Percentiles rank a stretch among this genome's conserved stretches.
phyloP scores from a whole-genome alignment of 176 grass and related monocot genomes.

The Cenchrus americanus region DNA sequence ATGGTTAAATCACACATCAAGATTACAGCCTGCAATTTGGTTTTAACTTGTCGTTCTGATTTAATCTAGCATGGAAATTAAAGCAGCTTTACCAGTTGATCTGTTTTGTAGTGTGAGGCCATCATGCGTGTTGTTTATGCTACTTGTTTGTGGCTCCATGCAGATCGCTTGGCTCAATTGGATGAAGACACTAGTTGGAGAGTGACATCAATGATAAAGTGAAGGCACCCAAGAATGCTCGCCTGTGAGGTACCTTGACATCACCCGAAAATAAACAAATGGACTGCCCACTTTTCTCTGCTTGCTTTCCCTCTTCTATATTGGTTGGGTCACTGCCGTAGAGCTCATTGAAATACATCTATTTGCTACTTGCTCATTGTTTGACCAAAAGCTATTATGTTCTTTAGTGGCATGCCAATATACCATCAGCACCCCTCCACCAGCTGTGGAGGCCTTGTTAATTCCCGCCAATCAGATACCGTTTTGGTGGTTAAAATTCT shows the following conservation, averaged over 20 bases:
- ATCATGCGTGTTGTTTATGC: conserved; percentile 31
- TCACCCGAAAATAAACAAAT: conserved; percentile 39
- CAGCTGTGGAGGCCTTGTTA: conserved; percentile 46
- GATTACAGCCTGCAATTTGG: neutral
- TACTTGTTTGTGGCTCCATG: conserved; percentile 12
- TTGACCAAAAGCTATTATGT: conserved; percentile 48
- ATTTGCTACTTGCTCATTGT: conserved; percentile 44
- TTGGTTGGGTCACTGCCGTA: conserved; percentile 57
- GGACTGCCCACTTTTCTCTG: conserved; percentile 30
- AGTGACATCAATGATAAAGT: conserved; percentile 47
- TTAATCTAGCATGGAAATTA: conserved; percentile 14
- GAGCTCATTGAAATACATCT: conserved; percentile 43
- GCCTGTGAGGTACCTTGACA: conserved; percentile 41
- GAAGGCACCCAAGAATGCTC: conserved; percentile 42
- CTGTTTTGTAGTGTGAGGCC: conserved; percentile 9
- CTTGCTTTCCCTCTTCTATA: conserved; percentile 41
- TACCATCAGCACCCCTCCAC: conserved; percentile 48
- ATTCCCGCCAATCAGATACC: conserved; percentile 50
- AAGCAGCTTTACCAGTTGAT: neutral
- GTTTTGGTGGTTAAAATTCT: conserved; percentile 41
- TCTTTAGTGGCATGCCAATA: conserved; percentile 59
- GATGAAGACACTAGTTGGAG: conserved; percentile 45
- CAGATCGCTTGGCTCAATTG: conserved; percentile 31
- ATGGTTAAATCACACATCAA: neutral
- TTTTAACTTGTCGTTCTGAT: conserved; percentile 1